Evolutionary conservation across 1,139 yeast species (phyloP).

Genomic region (Kodamaea sp.): DNA sequence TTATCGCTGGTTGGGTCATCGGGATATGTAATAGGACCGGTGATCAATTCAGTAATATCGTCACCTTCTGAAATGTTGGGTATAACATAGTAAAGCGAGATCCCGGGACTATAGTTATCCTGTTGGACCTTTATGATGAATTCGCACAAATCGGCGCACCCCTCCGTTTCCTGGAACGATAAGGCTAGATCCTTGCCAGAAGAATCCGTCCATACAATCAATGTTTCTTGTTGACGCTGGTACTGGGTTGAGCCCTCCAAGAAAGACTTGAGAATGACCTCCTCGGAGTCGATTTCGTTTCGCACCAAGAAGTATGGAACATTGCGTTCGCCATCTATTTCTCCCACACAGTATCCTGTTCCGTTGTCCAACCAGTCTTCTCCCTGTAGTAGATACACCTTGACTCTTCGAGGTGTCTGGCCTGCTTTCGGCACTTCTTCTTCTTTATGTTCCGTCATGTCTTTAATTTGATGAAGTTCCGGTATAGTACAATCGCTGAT

Average conservation of each 20-base stretch:
- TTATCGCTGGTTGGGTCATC: conserved; percentile 51
- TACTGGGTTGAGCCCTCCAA: conserved; percentile 78
- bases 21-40: conserved; percentile 79
- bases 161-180: conserved; percentile 89
- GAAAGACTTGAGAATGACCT: conserved; percentile 61
- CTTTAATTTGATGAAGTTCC: too few species aligned
- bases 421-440: conserved; percentile 9
- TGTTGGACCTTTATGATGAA: conserved; percentile 73
- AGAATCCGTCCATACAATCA: conserved; percentile 90
- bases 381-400: conserved; percentile 77
- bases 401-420: conserved; percentile 68
- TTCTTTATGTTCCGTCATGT: conserved; percentile 2
- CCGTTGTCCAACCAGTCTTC: conserved; percentile 93
- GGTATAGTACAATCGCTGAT: too few species aligned
- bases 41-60: conserved; percentile 72
- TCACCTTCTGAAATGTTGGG: conserved; percentile 43
- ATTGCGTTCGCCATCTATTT: conserved; percentile 39
- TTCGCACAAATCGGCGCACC: conserved; percentile 83
- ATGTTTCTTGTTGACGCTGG: conserved; percentile 91
- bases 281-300: conserved; percentile 64
- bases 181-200: conserved; percentile 82
- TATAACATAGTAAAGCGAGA: conserved; percentile 72
- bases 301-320: conserved; percentile 70
- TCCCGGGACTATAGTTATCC: conserved; percentile 58
- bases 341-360: conserved; percentile 87